These are phyloP conservation scores for Theileria sp. DNA, from an alignment of 169 alveolate species.

Conservation along the genomic window DNA sequence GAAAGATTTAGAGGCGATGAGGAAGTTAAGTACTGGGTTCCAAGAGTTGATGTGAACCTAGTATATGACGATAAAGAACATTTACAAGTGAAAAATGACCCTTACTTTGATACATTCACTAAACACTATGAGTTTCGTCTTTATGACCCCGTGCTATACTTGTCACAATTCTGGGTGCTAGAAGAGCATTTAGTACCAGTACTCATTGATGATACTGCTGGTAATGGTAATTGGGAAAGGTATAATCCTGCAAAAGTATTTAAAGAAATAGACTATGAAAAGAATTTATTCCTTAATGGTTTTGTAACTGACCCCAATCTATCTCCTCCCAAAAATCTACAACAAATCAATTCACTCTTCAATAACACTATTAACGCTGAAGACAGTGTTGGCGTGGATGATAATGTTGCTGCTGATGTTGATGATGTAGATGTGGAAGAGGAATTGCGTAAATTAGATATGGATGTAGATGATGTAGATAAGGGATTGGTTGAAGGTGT, in stretches of 20 bases:
- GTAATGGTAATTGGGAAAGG: not conserved
- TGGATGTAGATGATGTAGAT: not conserved
- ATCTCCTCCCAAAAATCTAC: not conserved
- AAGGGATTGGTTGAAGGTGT: not conserved
- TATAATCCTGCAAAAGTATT: not conserved
- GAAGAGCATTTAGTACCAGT: slow-evolving; percentile 52
- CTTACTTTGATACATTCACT: slow-evolving; percentile 23
- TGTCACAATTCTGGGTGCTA: slow-evolving; percentile 66
- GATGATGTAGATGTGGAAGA: not conserved
- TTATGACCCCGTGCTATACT: slow-evolving; percentile 51
- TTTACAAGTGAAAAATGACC: slow-evolving; percentile 1
- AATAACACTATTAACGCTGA: not conserved
- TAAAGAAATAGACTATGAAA: not conserved
- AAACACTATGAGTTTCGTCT: slow-evolving; percentile 17
- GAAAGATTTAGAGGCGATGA: not conserved
- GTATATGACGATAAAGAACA: slow-evolving; percentile 51
- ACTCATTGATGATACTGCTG: not conserved
- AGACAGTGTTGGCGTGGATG: not conserved
- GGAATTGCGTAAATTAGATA: not conserved
- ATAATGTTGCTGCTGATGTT: not conserved
- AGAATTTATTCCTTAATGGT: not conserved
- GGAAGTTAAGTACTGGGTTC: slow-evolving; percentile 50
- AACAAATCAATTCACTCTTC: not conserved
- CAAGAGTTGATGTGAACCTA: slow-evolving; percentile 60
- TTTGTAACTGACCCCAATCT: not conserved